Conservation (phyloP, 2,329 filamentous ascomycete genomes). For the Orbilia ellipsospora region DNA sequence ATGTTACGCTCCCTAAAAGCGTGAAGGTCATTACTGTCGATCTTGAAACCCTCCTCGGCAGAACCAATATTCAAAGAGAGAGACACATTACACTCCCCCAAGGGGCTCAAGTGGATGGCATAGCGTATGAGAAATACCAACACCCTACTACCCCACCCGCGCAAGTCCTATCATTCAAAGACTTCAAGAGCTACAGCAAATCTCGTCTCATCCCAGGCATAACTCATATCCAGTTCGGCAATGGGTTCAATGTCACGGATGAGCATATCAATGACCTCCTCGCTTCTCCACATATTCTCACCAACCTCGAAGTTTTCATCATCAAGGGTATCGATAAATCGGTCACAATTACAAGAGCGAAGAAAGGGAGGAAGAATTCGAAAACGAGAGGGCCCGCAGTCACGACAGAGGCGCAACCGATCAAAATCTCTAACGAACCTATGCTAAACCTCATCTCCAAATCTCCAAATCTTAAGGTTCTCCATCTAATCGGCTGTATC, state of each 20-base stretch:
- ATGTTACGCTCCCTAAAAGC: neutral
- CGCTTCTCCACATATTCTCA: slow-evolving; percentile 5
- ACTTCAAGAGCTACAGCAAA: slow-evolving; percentile 34
- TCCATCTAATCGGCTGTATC: slow-evolving; percentile 30
- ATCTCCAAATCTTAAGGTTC: slow-evolving; percentile 16
- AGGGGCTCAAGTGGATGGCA: slow-evolving; percentile 2
- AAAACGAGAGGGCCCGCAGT: neutral
- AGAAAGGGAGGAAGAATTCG: slow-evolving; percentile 19
- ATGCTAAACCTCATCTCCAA: slow-evolving; percentile 6
- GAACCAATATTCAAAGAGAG: neutral
- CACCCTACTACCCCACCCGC: slow-evolving; percentile 8
- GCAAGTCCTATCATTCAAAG: slow-evolving; percentile 35
- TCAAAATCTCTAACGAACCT: slow-evolving; percentile 28
- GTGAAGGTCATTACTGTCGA: slow-evolving; percentile 16
- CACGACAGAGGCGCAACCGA: slow-evolving; percentile 14
- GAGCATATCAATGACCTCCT: slow-evolving; percentile 39
- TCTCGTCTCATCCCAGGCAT: slow-evolving; percentile 19
- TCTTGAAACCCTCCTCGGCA: neutral
- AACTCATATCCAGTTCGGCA: slow-evolving; percentile 33
- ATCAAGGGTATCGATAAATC: slow-evolving; percentile 37
- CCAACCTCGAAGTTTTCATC: slow-evolving; percentile 36
- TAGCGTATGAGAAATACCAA: slow-evolving; percentile 37
- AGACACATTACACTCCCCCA: neutral
- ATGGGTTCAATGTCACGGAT: slow-evolving; percentile 31
- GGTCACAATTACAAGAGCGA: neutral